A percentile compares a stretch with the other conserved stretches of the same genome.
phyloP scores from a whole-genome alignment of 495 filamentous ascomycete genomes.

The Corynascus novoguineensis region DNA sequence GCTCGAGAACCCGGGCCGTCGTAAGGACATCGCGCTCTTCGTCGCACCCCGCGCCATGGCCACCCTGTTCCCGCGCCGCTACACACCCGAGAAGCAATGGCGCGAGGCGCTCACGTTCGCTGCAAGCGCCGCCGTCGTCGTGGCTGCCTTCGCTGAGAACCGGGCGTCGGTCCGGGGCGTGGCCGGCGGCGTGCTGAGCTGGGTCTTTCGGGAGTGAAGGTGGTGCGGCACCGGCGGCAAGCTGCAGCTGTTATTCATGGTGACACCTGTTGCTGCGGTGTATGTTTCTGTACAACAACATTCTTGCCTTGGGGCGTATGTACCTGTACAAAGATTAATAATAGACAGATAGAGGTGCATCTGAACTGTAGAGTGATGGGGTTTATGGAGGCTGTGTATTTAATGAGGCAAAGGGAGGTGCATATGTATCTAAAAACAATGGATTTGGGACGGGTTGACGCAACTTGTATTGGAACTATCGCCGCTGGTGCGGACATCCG shows the following conservation, averaged over 20 bases:
- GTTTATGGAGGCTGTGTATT: too few species aligned
- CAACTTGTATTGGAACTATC: too few species aligned
- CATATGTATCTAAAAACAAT: too few species aligned
- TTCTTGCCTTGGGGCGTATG: too few species aligned
- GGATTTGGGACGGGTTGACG: too few species aligned
- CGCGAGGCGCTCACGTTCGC: conserved; percentile 71
- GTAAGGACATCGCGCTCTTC: conserved; percentile 79
- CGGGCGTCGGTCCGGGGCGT: conserved; percentile 65
- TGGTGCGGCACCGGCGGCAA: too few species aligned
- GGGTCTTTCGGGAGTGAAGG: conserved; percentile 39
- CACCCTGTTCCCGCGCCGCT: conserved; percentile 68
- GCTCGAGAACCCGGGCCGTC: conserved; percentile 59
- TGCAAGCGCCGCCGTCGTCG: conserved; percentile 65
- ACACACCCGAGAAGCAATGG: conserved; percentile 64
- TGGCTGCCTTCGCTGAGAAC: conserved; percentile 64
- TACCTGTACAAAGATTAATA: too few species aligned
- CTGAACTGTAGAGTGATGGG: too few species aligned
- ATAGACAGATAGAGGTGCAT: too few species aligned
- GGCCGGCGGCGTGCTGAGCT: conserved; percentile 58
- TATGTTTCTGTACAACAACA: too few species aligned
- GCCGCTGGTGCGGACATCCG: too few species aligned
- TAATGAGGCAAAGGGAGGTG: too few species aligned
- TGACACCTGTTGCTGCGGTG: background rate
- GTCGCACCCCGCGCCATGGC: conserved; percentile 79
- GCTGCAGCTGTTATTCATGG: background rate